Percentiles rank a stretch among this genome's conserved stretches.
These are phyloP conservation scores for Euphorbia celastroides DNA, from an alignment of 441 rosid species.

Conservation along the genomic window DNA sequence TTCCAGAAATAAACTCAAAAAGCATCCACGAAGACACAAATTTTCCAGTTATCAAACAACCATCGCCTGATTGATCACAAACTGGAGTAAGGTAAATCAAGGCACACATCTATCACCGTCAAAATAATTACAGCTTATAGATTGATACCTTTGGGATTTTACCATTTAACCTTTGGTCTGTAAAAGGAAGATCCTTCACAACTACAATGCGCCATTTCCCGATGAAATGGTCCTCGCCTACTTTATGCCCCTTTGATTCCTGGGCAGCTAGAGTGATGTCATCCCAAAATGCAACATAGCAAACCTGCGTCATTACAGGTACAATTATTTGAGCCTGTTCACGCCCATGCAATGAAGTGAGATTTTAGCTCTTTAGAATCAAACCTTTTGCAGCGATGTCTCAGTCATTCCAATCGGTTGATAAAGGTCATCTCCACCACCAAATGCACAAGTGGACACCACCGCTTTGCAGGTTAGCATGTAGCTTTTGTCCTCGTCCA, in stretches of 20 bases:
- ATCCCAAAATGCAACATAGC: conserved; percentile 98
- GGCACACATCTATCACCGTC: background rate
- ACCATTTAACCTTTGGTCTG: conserved; percentile 90
- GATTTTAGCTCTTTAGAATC: conserved; percentile 17
- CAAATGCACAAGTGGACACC: conserved; percentile 93
- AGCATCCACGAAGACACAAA: background rate
- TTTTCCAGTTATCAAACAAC: background rate
- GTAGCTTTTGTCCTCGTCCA: conserved; percentile 61
- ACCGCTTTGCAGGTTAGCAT: conserved; percentile 63
- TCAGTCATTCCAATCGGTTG: conserved; percentile 87
- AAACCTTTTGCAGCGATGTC: conserved; percentile 64
- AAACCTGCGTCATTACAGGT: conserved; percentile 49
- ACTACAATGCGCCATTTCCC: conserved; percentile 93
- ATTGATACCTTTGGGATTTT: conserved; percentile 87
- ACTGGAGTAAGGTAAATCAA: background rate
- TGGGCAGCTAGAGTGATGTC: conserved; percentile 74
- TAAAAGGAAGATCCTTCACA: conserved; percentile 79
- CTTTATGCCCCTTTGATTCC: conserved; percentile 50
- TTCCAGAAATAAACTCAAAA: background rate
- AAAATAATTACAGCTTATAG: background rate
- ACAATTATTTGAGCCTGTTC: background rate
- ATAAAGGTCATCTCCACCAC: conserved; percentile 97
- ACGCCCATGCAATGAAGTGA: conserved; percentile 8
- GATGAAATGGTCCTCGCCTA: conserved; percentile 52
- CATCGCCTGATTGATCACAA: background rate